A percentile compares a stretch with the other conserved stretches of the same genome.
These are phyloP conservation scores for Leccinum boreale DNA, from an alignment of 768 basidiomycete genomes.

Conservation along the genomic window DNA sequence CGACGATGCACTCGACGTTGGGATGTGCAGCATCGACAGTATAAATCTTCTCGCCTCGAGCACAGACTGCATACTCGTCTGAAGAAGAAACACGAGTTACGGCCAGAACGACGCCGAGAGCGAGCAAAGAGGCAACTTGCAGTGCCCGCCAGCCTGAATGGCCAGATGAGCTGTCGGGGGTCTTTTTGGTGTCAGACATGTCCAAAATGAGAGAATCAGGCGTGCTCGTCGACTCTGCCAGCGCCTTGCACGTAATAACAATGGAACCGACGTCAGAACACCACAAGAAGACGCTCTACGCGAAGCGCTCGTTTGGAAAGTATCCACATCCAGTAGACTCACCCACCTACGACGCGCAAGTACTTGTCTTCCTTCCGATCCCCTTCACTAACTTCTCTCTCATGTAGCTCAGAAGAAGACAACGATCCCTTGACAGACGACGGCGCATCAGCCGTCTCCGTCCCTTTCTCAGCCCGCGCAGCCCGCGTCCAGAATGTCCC, in stretches of 20 bases:
- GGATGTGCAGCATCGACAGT: slow-evolving; percentile 59
- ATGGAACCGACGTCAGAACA: slow-evolving; percentile 28
- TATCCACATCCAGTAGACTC: slow-evolving; percentile 62
- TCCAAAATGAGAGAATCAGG: background rate
- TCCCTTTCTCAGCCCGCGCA: slow-evolving; percentile 32
- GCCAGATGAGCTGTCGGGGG: background rate
- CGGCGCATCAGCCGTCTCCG: slow-evolving; percentile 49
- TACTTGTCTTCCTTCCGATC: slow-evolving; percentile 3
- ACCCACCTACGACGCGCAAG: slow-evolving; percentile 74
- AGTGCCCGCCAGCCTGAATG: background rate
- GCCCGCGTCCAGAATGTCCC: slow-evolving; percentile 29
- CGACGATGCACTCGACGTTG: slow-evolving; percentile 58
- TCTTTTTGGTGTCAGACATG: background rate
- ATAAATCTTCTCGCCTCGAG: slow-evolving; percentile 51
- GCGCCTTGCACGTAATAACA: background rate
- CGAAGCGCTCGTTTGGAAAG: slow-evolving; percentile 69
- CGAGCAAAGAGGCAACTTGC: slow-evolving; percentile 9
- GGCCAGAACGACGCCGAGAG: slow-evolving; percentile 2
- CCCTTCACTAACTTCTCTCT: slow-evolving; percentile 1
- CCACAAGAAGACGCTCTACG: slow-evolving; percentile 33
- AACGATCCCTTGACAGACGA: slow-evolving; percentile 86
- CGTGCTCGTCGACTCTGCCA: background rate
- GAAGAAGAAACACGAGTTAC: background rate
- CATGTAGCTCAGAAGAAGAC: slow-evolving; percentile 74
- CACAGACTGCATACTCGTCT: slow-evolving; percentile 56